Percentiles rank a stretch among this genome's conserved stretches.
Conservation (phyloP, 495 filamentous ascomycete species). For the Aspergillus sparsus region DNA sequence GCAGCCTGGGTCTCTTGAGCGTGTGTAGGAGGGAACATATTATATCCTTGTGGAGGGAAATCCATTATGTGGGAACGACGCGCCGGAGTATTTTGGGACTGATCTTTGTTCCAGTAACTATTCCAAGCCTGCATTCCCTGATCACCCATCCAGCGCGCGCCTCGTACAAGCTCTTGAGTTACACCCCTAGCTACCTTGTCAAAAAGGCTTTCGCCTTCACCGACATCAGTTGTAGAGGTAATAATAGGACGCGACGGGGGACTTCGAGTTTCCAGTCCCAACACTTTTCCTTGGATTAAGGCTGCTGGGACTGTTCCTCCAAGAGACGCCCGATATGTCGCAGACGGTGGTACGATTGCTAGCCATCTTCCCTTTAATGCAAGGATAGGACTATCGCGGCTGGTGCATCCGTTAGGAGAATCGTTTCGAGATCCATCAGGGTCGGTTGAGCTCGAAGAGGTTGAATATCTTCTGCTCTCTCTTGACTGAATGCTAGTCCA, state of each 20-base stretch:
- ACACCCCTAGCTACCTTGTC: constrained; percentile 85
- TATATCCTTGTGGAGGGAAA: constrained; percentile 33
- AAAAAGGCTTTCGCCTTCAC: constrained; percentile 75
- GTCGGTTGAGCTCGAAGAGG: constrained; percentile 57
- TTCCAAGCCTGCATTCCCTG: constrained; percentile 86
- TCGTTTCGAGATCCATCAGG: constrained; percentile 54
- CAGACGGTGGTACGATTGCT: constrained; percentile 72
- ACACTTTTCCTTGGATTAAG: constrained; percentile 53
- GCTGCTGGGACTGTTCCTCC: constrained; percentile 54
- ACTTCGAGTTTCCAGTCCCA: constrained; percentile 67
- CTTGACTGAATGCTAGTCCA: constrained; percentile 78
- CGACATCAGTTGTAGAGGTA: constrained; percentile 74
- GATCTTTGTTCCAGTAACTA: constrained; percentile 78
- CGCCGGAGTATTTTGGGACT: constrained; percentile 32
- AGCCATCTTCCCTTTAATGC: constrained; percentile 80
- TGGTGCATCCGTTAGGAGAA: constrained; percentile 41
- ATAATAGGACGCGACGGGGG: constrained; percentile 74
- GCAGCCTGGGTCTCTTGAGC: constrained; percentile 49
- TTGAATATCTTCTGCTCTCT: constrained; percentile 50
- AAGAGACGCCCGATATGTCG: constrained; percentile 66
- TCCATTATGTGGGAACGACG: constrained; percentile 35
- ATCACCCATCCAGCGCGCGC: constrained; percentile 82
- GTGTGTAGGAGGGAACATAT: constrained; percentile 76
- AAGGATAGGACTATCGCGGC: constrained; percentile 63
- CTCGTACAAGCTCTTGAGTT: constrained; percentile 86